These are phyloP conservation scores for Morella rubra DNA, from an alignment of 306 rosid species.

Conservation along the genomic window DNA sequence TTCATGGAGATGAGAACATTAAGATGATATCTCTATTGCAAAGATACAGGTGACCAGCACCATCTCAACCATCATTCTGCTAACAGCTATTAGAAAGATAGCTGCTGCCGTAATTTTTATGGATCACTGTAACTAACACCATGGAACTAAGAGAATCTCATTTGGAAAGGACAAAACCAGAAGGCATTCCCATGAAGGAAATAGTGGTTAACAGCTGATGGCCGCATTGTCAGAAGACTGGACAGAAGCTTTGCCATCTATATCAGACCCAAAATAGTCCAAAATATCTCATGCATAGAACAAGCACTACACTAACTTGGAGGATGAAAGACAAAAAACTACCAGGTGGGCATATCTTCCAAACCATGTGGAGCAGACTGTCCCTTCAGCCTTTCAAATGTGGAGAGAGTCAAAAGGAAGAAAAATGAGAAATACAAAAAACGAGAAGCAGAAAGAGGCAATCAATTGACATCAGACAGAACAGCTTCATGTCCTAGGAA, in stretches of 20 bases:
- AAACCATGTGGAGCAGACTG: background rate
- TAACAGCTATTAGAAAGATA: background rate
- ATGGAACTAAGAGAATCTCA: background rate
- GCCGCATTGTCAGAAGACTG: background rate
- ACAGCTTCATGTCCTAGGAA: too few species aligned
- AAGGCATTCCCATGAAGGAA: background rate
- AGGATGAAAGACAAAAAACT: too few species aligned
- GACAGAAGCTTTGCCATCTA: background rate
- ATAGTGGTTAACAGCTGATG: background rate
- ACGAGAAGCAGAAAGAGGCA: too few species aligned
- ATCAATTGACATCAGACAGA: too few species aligned
- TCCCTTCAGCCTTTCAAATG: background rate
- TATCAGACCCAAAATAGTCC: too few species aligned
- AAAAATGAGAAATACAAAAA: too few species aligned
- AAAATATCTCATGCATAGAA: too few species aligned
- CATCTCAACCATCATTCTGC: conserved; percentile 5
- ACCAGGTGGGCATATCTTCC: background rate
- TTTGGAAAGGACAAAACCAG: background rate
- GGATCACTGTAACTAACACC: background rate
- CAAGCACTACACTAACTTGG: too few species aligned
- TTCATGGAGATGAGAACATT: background rate
- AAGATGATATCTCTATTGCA: background rate
- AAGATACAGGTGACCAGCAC: conserved; percentile 1
- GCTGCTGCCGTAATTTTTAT: background rate
- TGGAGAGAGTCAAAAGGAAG: background rate